Percentiles rank a stretch among this genome's conserved stretches.
Conservation (phyloP, 2,329 filamentous ascomycete genomes). For the Talaromyces sp. region DNA sequence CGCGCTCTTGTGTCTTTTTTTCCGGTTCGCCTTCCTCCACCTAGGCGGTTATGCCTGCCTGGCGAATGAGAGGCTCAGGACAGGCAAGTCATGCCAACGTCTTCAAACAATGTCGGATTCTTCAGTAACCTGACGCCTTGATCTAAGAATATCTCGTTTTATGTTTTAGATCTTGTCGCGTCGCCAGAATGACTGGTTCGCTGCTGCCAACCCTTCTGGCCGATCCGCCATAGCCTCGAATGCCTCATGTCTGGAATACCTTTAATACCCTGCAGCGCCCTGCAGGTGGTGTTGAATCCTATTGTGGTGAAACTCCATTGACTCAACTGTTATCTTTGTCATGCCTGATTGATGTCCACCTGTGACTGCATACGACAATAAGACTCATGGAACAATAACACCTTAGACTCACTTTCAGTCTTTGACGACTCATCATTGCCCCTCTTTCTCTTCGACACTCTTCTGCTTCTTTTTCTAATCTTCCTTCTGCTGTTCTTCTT, state of each 20-base stretch:
- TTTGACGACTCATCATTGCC: not conserved
- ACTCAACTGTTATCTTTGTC: not conserved
- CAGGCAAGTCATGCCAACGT: not conserved
- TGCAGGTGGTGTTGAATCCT: not conserved
- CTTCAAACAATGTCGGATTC: not conserved
- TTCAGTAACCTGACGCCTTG: not conserved
- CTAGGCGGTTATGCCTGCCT: not conserved
- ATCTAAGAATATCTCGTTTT: slow-evolving; percentile 4
- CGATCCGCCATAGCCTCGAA: not conserved
- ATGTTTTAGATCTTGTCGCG: not conserved
- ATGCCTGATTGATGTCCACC: not conserved
- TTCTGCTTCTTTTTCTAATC: not conserved
- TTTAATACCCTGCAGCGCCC: slow-evolving; percentile 6
- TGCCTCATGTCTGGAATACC: not conserved
- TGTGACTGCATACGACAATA: slow-evolving; percentile 1
- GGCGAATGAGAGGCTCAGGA: not conserved
- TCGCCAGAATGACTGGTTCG: slow-evolving; percentile 4
- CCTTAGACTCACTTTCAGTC: not conserved
- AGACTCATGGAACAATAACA: slow-evolving; percentile 6
- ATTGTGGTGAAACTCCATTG: slow-evolving; percentile 2
- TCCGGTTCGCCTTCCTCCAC: not conserved
- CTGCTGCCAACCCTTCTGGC: not conserved
- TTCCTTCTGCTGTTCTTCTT: not conserved
- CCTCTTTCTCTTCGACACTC: not conserved
- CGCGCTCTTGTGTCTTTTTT: not conserved